A percentile compares a stretch with the other conserved stretches of the same genome.
Evolutionary conservation across 169 alveolate genomes (phyloP).

Genomic region (Amoebophrya sp.): DNA sequence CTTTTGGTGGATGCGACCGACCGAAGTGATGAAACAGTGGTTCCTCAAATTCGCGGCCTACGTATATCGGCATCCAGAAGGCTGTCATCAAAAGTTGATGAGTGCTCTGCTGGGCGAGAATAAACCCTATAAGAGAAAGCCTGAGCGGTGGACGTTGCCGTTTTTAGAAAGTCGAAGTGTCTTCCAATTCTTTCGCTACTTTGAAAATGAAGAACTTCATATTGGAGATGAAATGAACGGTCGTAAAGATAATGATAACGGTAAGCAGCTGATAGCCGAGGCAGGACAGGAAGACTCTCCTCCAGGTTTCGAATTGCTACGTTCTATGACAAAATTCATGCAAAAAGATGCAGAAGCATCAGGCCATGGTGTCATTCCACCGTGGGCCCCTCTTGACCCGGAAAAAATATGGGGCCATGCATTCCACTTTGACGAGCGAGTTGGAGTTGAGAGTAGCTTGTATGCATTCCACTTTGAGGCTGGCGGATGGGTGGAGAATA

Average conservation of each 20-base stretch:
- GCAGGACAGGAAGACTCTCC: neutral
- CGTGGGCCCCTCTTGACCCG: conserved; percentile 13
- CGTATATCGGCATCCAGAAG: neutral
- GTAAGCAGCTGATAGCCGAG: neutral
- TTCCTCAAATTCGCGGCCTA: conserved; percentile 4
- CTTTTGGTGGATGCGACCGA: neutral
- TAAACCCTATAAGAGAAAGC: neutral
- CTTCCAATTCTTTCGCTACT: neutral
- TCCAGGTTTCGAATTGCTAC: no score
- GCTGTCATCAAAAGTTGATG: conserved; percentile 17
- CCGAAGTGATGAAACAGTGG: neutral
- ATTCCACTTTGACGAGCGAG: neutral
- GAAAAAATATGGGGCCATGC: neutral
- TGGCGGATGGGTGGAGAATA: neutral
- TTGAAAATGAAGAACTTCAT: neutral
- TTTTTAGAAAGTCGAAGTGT: neutral
- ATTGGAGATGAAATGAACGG: neutral
- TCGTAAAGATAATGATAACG: neutral
- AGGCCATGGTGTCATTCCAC: neutral
- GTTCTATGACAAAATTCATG: no score
- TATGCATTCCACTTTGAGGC: neutral
- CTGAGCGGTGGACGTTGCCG: neutral
- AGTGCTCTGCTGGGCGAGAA: neutral
- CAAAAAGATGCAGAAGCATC: neutral
- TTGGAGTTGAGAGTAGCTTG: neutral